Conservation (phyloP, 1,284 basidiomycete genomes). For the Apiotrichum porosum region DNA sequence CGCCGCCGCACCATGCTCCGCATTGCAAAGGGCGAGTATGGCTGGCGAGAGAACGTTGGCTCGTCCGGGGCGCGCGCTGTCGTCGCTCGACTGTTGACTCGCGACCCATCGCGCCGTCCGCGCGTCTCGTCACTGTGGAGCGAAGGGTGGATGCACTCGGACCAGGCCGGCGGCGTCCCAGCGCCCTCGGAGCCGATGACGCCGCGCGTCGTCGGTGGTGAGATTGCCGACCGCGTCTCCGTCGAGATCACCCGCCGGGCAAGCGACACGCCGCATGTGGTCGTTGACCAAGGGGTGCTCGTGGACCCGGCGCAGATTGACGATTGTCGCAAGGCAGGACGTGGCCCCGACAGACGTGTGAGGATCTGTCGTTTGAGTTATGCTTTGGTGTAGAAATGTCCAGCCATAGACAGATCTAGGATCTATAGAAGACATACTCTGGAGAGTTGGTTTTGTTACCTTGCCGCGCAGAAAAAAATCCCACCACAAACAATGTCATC, state of each 20-base stretch:
- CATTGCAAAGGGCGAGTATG: conserved; percentile 71
- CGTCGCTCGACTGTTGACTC: conserved; percentile 61
- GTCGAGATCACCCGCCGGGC: conserved; percentile 8
- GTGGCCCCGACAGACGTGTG: no score
- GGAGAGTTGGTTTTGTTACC: no score
- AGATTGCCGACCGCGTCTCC: no score
- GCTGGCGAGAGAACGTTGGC: conserved; percentile 54
- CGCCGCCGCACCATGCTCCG: conserved; percentile 54
- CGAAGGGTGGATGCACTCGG: conserved; percentile 58
- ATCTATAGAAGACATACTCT: no score
- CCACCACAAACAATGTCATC: no score
- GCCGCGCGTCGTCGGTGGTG: no score
- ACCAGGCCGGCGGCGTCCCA: conserved; percentile 28
- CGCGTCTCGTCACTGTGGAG: conserved; percentile 62
- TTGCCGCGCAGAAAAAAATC: no score
- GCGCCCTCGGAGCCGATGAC: conserved; percentile 9
- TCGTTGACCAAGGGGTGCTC: conserved; percentile 13
- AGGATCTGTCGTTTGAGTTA: no score
- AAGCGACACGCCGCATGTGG: conserved; percentile 10
- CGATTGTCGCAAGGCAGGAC: conserved; percentile 5
- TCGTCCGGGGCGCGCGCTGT: conserved; percentile 48
- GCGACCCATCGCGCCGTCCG: conserved; percentile 62
- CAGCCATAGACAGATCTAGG: no score
- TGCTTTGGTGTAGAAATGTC: no score
- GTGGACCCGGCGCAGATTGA: conserved; percentile 17